Percentiles rank a stretch among this genome's conserved stretches.
phyloP scores from a whole-genome alignment of 192 early-diverging fungal species.

The Gryganskiella cystojenkinii region DNA sequence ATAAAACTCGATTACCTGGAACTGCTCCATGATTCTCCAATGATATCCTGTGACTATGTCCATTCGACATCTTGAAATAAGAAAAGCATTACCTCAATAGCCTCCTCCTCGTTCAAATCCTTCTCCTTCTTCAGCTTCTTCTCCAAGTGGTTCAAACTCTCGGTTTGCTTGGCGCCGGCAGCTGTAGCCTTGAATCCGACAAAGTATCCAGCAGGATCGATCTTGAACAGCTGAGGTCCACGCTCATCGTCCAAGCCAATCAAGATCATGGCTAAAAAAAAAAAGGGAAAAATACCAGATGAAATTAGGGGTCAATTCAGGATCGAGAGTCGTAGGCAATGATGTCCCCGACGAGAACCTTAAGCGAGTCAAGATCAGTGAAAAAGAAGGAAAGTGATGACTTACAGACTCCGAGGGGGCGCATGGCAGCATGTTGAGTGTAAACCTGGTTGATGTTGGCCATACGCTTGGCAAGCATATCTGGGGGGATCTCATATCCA shows the following conservation, averaged over 20 bases:
- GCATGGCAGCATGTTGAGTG: slow-evolving; percentile 99
- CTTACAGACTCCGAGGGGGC: slow-evolving; percentile 95
- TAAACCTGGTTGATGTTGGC: slow-evolving; percentile 99
- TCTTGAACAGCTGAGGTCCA: slow-evolving; percentile 98
- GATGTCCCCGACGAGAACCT: too few species aligned
- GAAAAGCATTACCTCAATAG: slow-evolving; percentile 80
- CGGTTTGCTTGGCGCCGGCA: slow-evolving; percentile 95
- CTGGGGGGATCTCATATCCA: slow-evolving; percentile 96
- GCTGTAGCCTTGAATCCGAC: slow-evolving; percentile 96
- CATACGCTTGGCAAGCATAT: slow-evolving; percentile 97
- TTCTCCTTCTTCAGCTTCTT: slow-evolving; percentile 98
- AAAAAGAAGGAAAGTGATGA: slow-evolving; percentile 19
- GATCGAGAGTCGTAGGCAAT: too few species aligned
- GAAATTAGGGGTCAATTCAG: too few species aligned
- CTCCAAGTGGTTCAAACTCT: slow-evolving; percentile 95
- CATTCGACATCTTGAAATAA: too few species aligned
- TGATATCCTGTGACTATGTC: too few species aligned
- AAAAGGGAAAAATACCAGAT: not conserved
- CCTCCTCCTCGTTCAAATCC: slow-evolving; percentile 82
- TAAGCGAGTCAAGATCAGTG: too few species aligned
- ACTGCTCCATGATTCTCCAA: too few species aligned
- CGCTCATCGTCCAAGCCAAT: slow-evolving; percentile 96
- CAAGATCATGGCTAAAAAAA: slow-evolving; percentile 88
- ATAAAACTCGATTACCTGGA: too few species aligned
- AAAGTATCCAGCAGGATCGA: slow-evolving; percentile 98